phyloP scores from a whole-genome alignment of 1,139 yeast species.

The Insectozyma bohioensis region DNA sequence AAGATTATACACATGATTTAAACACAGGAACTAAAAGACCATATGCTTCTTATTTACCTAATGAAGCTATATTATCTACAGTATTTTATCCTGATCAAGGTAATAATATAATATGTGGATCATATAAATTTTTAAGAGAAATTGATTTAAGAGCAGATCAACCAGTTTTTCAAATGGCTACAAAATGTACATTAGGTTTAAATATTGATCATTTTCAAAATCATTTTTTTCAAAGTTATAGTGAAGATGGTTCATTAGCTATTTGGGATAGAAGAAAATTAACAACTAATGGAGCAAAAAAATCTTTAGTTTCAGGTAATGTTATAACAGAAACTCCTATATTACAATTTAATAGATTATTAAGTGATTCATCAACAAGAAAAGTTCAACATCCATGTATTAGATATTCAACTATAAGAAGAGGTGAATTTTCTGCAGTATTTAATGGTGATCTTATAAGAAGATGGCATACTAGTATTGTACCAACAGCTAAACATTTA shows the following conservation, averaged over 20 bases:
- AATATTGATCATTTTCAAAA: conserved; percentile 65
- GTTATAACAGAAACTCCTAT: conserved; percentile 56
- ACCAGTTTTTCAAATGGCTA: conserved; percentile 73
- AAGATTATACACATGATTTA: conserved; percentile 47
- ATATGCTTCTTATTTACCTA: conserved; percentile 59
- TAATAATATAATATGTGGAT: conserved; percentile 63
- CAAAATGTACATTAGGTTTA: conserved; percentile 70
- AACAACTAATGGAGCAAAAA: conserved; percentile 20
- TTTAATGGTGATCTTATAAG: conserved; percentile 77
- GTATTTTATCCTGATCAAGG: conserved; percentile 65
- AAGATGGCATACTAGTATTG: conserved; percentile 76
- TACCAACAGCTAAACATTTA: conserved; percentile 44
- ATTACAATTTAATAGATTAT: conserved; percentile 62
- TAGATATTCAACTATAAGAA: conserved; percentile 65
- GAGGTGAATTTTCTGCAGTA: conserved; percentile 76
- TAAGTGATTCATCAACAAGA: conserved; percentile 62
- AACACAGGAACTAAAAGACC: conserved; percentile 54
- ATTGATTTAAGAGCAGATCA: conserved; percentile 71
- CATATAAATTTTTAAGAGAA: conserved; percentile 76
- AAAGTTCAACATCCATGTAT: conserved; percentile 65
- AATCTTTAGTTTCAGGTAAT: conserved; percentile 15
- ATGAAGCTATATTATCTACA: conserved; percentile 72
- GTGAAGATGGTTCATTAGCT: conserved; percentile 83
- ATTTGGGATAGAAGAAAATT: conserved; percentile 85
- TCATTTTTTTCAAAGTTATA: conserved; percentile 66